Evolutionary conservation across 139 green algal genomes (phyloP).

Genomic region (Auxenochlorella protothecoides): DNA sequence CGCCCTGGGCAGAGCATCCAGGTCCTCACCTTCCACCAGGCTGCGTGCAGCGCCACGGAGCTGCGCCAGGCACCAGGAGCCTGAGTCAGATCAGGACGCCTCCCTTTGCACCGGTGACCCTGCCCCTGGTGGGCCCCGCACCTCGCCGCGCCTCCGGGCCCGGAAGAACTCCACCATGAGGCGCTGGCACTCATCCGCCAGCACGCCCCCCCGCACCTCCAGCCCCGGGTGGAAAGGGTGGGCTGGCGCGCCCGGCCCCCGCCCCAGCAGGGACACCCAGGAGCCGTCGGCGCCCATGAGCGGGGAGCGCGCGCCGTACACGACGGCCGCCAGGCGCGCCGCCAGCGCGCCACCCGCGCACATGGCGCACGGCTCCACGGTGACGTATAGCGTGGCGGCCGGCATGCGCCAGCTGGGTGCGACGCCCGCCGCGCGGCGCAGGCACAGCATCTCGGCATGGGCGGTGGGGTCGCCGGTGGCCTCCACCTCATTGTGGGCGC

Average conservation of each 20-base stretch:
- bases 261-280: slow-evolving; percentile 64
- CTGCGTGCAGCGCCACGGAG: too few species aligned
- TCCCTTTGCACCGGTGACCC: neutral
- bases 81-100: too few species aligned
- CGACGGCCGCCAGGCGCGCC: slow-evolving; percentile 57
- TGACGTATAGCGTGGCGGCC: slow-evolving; percentile 80
- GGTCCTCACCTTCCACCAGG: neutral
- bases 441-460: slow-evolving; percentile 78
- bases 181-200: slow-evolving; percentile 41
- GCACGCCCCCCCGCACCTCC: slow-evolving; percentile 43
- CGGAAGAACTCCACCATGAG: slow-evolving; percentile 64
- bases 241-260: neutral
- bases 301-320: slow-evolving; percentile 77
- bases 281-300: slow-evolving; percentile 74
- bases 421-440: slow-evolving; percentile 35
- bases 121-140: neutral
- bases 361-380: slow-evolving; percentile 91
- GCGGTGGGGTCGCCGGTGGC: slow-evolving; percentile 46
- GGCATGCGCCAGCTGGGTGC: slow-evolving; percentile 52
- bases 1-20: neutral
- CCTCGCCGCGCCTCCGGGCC: slow-evolving; percentile 5
- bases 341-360: slow-evolving; percentile 85
- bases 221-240: slow-evolving; percentile 61
- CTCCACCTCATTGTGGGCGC: slow-evolving; percentile 52
- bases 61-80: too few species aligned